Evolutionary conservation across 768 basidiomycete species (phyloP).

Genomic region (Exsudoporus frostii): DNA sequence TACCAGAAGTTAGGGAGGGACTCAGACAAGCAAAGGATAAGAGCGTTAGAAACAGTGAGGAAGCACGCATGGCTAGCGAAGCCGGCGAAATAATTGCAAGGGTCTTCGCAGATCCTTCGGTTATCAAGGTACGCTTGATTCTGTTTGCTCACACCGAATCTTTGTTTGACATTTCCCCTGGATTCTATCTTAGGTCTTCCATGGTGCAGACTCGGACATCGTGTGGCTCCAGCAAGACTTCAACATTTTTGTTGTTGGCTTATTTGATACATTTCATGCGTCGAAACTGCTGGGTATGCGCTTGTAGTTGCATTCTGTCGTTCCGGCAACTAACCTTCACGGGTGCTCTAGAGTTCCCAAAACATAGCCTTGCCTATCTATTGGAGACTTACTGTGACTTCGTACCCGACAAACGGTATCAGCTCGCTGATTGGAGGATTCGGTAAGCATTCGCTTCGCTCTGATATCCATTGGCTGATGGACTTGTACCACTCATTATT

Average conservation of each 20-base stretch:
- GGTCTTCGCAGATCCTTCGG: slow-evolving; percentile 70
- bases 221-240: slow-evolving; percentile 97
- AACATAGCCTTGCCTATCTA: slow-evolving; percentile 79
- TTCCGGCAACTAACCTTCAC: neutral
- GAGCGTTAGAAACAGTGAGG: slow-evolving; percentile 5
- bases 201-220: slow-evolving; percentile 93
- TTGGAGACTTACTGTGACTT: slow-evolving; percentile 90
- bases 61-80: slow-evolving; percentile 19
- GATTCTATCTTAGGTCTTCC: slow-evolving; percentile 63
- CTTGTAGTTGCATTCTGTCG: neutral
- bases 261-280: slow-evolving; percentile 98
- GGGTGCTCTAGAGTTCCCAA: slow-evolving; percentile 60
- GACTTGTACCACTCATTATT: neutral
- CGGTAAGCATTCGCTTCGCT: slow-evolving; percentile 42
- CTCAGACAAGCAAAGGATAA: slow-evolving; percentile 60
- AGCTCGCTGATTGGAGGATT: slow-evolving; percentile 97
- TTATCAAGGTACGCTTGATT: slow-evolving; percentile 67
- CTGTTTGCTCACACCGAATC: neutral
- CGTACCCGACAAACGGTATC: slow-evolving; percentile 91
- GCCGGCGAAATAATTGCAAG: slow-evolving; percentile 47
- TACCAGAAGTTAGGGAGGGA: slow-evolving; percentile 59
- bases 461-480: neutral
- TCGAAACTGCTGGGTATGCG: slow-evolving; percentile 72
- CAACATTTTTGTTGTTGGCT: slow-evolving; percentile 86
- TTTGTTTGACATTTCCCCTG: neutral